Percentiles rank a stretch among this genome's conserved stretches.
Conservation (phyloP, 192 early-diverging fungal species). For the Coemansia sp. region DNA sequence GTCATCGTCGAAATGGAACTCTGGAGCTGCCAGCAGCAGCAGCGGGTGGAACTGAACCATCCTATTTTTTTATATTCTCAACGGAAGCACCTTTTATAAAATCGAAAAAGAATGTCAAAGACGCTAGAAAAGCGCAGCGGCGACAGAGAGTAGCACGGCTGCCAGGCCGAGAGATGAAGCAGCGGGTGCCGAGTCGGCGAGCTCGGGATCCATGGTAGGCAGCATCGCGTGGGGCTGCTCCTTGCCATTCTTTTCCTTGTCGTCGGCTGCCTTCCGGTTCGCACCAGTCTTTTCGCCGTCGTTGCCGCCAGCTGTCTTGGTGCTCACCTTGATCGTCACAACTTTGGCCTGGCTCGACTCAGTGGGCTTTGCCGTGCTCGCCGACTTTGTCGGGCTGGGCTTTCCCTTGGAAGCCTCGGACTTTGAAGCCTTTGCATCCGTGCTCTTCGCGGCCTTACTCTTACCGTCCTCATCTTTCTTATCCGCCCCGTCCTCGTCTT, state of each 20-base stretch:
- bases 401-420: background rate
- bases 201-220: conserved; percentile 47
- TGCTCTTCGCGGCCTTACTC: no score
- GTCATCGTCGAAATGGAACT: conserved; percentile 11
- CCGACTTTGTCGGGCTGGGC: background rate
- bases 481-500: no score
- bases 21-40: background rate
- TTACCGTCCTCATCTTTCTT: no score
- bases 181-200: conserved; percentile 17
- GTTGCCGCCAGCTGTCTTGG: background rate
- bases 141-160: background rate
- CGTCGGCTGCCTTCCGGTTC: background rate
- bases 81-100: no score
- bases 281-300: background rate
- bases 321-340: background rate
- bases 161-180: background rate
- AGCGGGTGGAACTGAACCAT: conserved; percentile 28
- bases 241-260: conserved; percentile 4
- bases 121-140: background rate
- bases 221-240: conserved; percentile 30
- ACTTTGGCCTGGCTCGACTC: background rate
- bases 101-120: no score
- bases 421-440: no score
- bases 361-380: background rate
- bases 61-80: conserved; percentile 4